Base-by-base conservation (phyloP, 192 early-diverging fungal genomes). In the Gonapodya prolifera region DNA sequence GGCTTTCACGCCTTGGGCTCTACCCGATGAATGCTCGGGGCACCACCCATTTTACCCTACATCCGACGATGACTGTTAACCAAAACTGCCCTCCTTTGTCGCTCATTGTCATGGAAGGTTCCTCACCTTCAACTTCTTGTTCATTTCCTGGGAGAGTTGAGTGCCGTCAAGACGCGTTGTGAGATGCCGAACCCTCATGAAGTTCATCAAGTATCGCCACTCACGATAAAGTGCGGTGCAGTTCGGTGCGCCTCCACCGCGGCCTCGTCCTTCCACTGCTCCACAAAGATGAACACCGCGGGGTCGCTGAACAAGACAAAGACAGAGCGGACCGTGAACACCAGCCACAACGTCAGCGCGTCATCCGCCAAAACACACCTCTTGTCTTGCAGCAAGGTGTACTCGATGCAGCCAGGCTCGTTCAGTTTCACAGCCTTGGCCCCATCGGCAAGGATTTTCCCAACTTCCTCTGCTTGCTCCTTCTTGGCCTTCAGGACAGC, bases 251-350 rank as follows among this genome's bases (percentile, higher is more conserved):
- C 18, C 18, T 16, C 71, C 16, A 73, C 71, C 16, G 71, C 71
- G 16, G 71, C 71, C 31, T 73, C 71, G 31, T 73, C 71, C 31
- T 73, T 18, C 71, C 71, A 73, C 71, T 73, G 71, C 31, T 73
- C 71, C 8, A 73, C 32, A 32, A 73, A 73, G 13, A 73, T 32
- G 71, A 73, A 61, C 8, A 23, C 23, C 8, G 45, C 45, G 45
- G 45, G 45, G 45, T 61, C 45, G 45, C 45, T 61, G 45, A 8
- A n/a, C 45, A 23, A 61, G 45, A 61, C 23, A 61, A n/a, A n/a
- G n/a, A n/a, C n/a, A n/a, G n/a, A n/a, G n/a, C n/a, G n/a, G n/a
- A n/a, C n/a, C n/a, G n/a, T n/a, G n/a, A n/a, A n/a, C n/a, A n/a
- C n/a, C n/a, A n/a, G n/a, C n/a, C n/a, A n/a, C n/a, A n/a, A n/a